phyloP scores from a whole-genome alignment of 169 alveolate species.

The Plasmodium gonderi region DNA sequence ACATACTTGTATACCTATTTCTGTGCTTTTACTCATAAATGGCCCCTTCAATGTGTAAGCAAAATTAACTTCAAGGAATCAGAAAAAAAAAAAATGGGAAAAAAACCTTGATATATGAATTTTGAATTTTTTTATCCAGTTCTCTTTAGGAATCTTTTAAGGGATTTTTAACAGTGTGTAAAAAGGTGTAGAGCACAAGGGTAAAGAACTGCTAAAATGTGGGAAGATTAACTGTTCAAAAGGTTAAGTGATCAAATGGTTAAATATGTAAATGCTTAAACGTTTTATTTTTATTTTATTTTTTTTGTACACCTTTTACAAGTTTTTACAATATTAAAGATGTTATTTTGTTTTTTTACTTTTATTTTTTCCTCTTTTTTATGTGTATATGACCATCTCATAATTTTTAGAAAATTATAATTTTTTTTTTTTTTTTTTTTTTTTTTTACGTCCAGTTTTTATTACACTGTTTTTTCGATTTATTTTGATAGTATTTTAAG shows the following conservation, averaged over 20 bases:
- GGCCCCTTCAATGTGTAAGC: neutral
- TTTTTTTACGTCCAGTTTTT: neutral
- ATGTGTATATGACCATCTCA: constrained; percentile 18
- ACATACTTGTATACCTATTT: neutral
- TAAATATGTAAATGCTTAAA: neutral
- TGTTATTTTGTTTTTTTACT: constrained; percentile 12
- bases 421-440: constrained; percentile 22
- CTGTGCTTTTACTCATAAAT: neutral
- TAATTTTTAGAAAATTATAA: neutral
- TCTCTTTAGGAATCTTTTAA: neutral
- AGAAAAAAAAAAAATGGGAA: neutral
- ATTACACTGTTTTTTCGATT: constrained; percentile 1
- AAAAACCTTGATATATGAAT: neutral
- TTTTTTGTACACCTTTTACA: constrained; percentile 24
- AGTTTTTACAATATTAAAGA: neutral
- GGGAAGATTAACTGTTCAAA: neutral
- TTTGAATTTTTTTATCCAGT: neutral
- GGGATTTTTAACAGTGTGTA: neutral
- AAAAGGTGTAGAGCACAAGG: neutral
- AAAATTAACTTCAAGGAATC: neutral
- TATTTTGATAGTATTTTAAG: constrained; percentile 11
- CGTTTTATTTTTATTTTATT: neutral
- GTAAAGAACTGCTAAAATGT: too few relatives aligned
- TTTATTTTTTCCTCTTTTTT: neutral
- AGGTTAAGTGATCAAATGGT: neutral